Conservation (phyloP, 2,329 filamentous ascomycete species). For the Graphilbum sp. region DNA sequence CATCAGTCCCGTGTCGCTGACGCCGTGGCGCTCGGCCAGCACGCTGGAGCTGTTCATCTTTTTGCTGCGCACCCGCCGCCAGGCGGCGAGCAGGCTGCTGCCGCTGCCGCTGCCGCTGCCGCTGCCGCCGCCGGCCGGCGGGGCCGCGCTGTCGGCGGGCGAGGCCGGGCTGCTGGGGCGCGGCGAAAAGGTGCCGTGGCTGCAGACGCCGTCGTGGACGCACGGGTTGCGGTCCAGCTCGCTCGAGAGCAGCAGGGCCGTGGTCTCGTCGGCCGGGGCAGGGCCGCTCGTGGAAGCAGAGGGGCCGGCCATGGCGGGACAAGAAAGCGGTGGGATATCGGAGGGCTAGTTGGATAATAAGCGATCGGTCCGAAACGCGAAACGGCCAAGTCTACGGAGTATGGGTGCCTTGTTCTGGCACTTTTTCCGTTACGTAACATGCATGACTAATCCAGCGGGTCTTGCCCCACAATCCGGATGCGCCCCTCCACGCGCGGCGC, state of each 20-base stretch:
- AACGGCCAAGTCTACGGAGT: too few species aligned
- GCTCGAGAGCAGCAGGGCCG: conserved; percentile 30
- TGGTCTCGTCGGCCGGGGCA: conserved; percentile 24
- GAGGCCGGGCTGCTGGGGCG: conserved; percentile 34
- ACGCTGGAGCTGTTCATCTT: conserved; percentile 58
- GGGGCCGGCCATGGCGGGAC: conserved; percentile 4
- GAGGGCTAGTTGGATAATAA: too few species aligned
- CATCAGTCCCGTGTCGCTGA: conserved; percentile 61
- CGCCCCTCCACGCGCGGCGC: conserved; percentile 62
- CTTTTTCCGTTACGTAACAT: too few species aligned
- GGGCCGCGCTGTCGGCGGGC: conserved; percentile 16
- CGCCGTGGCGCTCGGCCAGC: conserved; percentile 55
- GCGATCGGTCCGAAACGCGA: too few species aligned
- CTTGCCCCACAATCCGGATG: conserved; percentile 33
- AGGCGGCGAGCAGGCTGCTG: conserved; percentile 30
- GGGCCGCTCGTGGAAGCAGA: conserved; percentile 11
- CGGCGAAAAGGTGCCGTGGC: conserved; percentile 65
- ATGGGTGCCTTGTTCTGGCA: too few species aligned
- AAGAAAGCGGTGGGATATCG: too few species aligned
- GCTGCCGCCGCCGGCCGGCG: conserved; percentile 8
- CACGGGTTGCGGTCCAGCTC: conserved; percentile 18
- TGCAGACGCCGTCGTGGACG: conserved; percentile 35
- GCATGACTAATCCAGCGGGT: neutral
- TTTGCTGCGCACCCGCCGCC: conserved; percentile 21
- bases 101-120: conserved; percentile 15